A percentile compares a stretch with the other conserved stretches of the same genome.
Conservation (phyloP, 495 filamentous ascomycete species). For the Evernia prunastri region DNA sequence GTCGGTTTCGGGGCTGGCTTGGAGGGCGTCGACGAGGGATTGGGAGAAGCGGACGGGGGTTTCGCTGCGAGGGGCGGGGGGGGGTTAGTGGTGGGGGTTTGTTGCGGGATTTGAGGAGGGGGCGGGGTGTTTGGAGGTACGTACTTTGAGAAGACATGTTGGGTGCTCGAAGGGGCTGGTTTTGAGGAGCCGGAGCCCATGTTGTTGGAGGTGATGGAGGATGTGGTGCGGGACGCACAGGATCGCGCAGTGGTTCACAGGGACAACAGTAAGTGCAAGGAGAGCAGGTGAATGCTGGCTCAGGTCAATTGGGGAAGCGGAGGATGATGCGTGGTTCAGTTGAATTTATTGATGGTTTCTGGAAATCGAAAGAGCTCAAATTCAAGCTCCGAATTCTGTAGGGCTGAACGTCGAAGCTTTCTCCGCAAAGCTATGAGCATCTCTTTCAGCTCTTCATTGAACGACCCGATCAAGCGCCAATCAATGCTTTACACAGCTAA, state of each 20-base stretch:
- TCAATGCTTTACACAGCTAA: neutral
- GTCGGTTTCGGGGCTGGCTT: constrained; percentile 79
- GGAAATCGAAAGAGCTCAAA: neutral
- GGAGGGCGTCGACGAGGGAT: constrained; percentile 72
- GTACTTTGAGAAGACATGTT: constrained; percentile 50
- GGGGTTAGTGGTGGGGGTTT: neutral
- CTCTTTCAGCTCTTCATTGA: neutral
- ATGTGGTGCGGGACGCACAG: neutral
- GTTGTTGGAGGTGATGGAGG: constrained; percentile 8
- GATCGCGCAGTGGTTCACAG: neutral
- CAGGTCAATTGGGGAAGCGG: neutral
- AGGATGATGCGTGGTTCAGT: neutral
- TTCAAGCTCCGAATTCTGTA: neutral
- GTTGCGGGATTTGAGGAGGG: neutral
- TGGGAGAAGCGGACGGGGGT: constrained; percentile 82
- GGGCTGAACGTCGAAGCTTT: neutral
- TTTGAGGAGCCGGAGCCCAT: constrained; percentile 52
- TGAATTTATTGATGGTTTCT: neutral
- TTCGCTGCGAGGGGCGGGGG: constrained; percentile 56
- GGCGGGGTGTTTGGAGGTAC: neutral
- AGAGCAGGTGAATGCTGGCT: neutral
- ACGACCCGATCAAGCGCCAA: neutral
- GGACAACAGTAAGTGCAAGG: too few relatives aligned
- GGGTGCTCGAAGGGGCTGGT: constrained; percentile 43
- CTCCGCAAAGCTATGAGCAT: neutral